A percentile compares a stretch with the other conserved stretches of the same genome.
These are phyloP conservation scores for Hymenoscyphus fructigenus DNA, from an alignment of 2,329 filamentous ascomycete genomes.

Conservation along the genomic window DNA sequence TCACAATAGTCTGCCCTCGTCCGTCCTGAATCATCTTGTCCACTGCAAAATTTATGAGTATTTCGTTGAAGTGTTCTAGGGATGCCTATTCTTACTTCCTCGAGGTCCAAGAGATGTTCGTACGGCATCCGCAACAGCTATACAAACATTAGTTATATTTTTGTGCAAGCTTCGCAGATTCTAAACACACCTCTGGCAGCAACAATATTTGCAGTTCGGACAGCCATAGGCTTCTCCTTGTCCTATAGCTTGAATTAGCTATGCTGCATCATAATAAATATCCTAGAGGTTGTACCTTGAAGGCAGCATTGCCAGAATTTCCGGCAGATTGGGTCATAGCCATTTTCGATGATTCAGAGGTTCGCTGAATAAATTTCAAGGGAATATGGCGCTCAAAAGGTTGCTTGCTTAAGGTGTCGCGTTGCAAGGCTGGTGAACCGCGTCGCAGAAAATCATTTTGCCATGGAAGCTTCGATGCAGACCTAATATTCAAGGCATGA, in stretches of 20 bases:
- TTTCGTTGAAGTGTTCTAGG: slow-evolving; percentile 1
- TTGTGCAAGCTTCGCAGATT: slow-evolving; percentile 16
- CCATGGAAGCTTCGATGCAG: not conserved
- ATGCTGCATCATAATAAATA: slow-evolving; percentile 22
- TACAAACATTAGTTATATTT: slow-evolving; percentile 27
- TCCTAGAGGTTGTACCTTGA: slow-evolving; percentile 52
- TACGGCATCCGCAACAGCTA: slow-evolving; percentile 96
- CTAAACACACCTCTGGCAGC: slow-evolving; percentile 77
- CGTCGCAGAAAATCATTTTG: slow-evolving; percentile 23
- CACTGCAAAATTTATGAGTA: slow-evolving; percentile 22
- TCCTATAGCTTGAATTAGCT: slow-evolving; percentile 48
- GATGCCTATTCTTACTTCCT: slow-evolving; percentile 53
- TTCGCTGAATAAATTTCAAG: slow-evolving; percentile 5
- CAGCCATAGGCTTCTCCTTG: slow-evolving; percentile 98
- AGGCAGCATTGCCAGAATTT: slow-evolving; percentile 60
- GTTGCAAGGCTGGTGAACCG: slow-evolving; percentile 25
- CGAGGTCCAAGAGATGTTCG: slow-evolving; percentile 93
- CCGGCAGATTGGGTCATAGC: slow-evolving; percentile 38
- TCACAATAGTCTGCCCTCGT: slow-evolving; percentile 62
- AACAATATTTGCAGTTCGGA: slow-evolving; percentile 94
- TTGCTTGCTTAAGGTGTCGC: slow-evolving; percentile 24
- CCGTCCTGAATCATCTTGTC: slow-evolving; percentile 73
- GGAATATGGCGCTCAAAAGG: slow-evolving; percentile 3
- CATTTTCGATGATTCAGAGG: slow-evolving; percentile 42
- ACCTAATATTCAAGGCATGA: not conserved